Percentiles rank a stretch among this genome's conserved stretches.
Evolutionary conservation across 176 grass and related monocot species (phyloP).

Genomic region (Otatea glauca): DNA sequence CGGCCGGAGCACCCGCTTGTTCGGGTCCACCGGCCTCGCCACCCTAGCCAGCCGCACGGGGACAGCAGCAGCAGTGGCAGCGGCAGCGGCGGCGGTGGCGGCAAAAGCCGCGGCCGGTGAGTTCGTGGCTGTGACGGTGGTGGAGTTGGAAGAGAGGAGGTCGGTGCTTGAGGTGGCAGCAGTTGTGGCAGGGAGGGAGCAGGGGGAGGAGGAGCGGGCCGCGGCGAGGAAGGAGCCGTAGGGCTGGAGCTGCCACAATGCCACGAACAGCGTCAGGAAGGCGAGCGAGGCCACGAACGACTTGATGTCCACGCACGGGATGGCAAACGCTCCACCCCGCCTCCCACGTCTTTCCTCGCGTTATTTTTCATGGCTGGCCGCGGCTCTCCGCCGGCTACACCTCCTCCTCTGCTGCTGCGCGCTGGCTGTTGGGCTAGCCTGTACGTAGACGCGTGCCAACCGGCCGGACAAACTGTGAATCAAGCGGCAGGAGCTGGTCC

Average conservation of each 20-base stretch:
- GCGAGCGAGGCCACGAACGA: conserved; percentile 68
- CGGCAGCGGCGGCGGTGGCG: background rate
- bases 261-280: conserved; percentile 71
- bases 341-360: conserved; percentile 53
- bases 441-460: background rate
- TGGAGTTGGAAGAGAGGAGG: background rate
- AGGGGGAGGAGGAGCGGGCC: conserved; percentile 41
- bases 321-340: conserved; percentile 46
- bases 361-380: conserved; percentile 50
- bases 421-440: background rate
- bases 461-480: background rate
- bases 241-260: conserved; percentile 86
- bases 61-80: background rate
- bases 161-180: background rate
- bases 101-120: background rate
- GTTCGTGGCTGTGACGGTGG: background rate
- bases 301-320: conserved; percentile 80
- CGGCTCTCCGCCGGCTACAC: too few relatives aligned
- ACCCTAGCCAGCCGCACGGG: background rate
- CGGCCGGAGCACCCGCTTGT: conserved; percentile 67
- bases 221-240: conserved; percentile 62
- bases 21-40: conserved; percentile 42
- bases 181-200: conserved; percentile 11
- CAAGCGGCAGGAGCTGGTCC: background rate
- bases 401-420: background rate